phyloP scores from a whole-genome alignment of 495 filamentous ascomycete genomes.

The Choiromyces venosus region DNA sequence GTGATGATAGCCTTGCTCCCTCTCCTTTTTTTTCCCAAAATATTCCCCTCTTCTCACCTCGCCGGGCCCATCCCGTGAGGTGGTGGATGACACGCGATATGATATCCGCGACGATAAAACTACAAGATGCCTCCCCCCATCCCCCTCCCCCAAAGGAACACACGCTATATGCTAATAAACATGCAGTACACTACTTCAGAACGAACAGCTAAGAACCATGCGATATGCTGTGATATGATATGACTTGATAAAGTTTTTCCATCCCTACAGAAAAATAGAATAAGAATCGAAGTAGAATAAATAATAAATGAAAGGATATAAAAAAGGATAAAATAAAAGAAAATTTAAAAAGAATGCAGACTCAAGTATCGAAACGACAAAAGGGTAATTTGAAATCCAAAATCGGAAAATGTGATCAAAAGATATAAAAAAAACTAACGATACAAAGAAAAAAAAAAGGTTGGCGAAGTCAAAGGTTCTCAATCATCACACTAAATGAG shows the following conservation, averaged over 20 bases:
- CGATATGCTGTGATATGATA: not conserved
- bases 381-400: conserved; percentile 44
- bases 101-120: not conserved
- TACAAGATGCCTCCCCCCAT: not conserved
- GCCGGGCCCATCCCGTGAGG: not conserved
- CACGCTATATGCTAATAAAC: conserved; percentile 30
- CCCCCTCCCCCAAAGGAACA: not conserved
- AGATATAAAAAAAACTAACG: conserved; percentile 18
- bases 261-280: conserved; percentile 33
- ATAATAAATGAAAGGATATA: conserved; percentile 40
- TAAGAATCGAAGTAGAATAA: conserved; percentile 24
- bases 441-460: conserved; percentile 25
- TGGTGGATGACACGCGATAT: not conserved
- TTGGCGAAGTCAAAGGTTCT: conserved; percentile 23
- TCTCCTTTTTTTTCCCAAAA: not conserved
- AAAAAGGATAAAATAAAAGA: conserved; percentile 33
- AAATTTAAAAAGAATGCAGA: conserved; percentile 38
- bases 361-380: conserved; percentile 42
- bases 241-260: conserved; percentile 12
- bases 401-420: conserved; percentile 24
- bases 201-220: conserved; percentile 1
- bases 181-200: conserved; percentile 25
- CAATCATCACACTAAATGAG: conserved; percentile 39
- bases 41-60: not conserved
- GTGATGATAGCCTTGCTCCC: not conserved